Base-by-base conservation (phyloP, 73 alveolate genomes). In the Blepharisma japonicum region DNA sequence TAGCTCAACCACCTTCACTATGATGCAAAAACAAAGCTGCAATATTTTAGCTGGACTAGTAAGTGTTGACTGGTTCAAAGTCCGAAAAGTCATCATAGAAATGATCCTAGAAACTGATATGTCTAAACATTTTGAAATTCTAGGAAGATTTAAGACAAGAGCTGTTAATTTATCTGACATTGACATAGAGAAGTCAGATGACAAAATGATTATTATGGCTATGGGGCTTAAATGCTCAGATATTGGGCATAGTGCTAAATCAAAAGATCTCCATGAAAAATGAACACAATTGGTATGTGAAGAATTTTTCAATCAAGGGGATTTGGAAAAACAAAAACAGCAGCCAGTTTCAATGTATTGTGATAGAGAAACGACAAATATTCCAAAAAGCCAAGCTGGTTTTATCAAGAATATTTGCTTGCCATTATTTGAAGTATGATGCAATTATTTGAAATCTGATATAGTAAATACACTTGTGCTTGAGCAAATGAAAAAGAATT, bases 61-160 rank as follows among this genome's bases (percentile, higher is more conserved):
- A 45, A 56, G n/a, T 21, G 81, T 79, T 8, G 78, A 85, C 49
- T 46, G 48, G 55, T 82, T 79, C 68, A 25, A 50, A 42, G 81
- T 85, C 72, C 89, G 97, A 79, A 89, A 89, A 77, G 70, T 89
- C 71, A 81, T 91, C 83, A 79, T 91, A 18, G 89, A 80, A 42
- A 81, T 90, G 68, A 90, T 91, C 3, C 72, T 91, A 48, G 94
- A 94, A 6, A 91, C 97, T 0, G 97, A 91, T 80, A 91, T 91
- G 97, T 86, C 91, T 20, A 82, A 78, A 66, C 97, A 91, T 81
- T 68, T 45, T 55, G 55, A 74, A 27, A 78, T 71, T 20, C 68
- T 81, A 0, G 66, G 56, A 4, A 6, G 47, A 6, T 49, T 85
- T 6, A 56, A 71, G 32, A 38, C 50, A 2, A n/a, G 49, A 11